A percentile compares a stretch with the other conserved stretches of the same genome.
phyloP scores from a whole-genome alignment of 2,329 filamentous ascomycete species.

The Calonectria montana region DNA sequence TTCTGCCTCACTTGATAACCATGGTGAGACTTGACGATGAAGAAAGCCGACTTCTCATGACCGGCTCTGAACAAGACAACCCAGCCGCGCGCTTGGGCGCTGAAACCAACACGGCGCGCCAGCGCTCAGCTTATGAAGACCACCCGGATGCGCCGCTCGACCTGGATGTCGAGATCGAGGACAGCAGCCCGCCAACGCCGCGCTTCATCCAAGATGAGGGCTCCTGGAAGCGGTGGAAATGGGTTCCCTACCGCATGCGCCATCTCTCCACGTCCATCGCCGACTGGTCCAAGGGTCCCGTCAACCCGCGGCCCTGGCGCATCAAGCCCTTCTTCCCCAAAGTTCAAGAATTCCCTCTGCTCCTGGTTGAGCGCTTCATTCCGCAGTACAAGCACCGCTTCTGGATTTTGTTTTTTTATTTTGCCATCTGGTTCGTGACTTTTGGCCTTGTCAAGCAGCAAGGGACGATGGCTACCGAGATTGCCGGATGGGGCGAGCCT shows the following conservation, averaged over 20 bases:
- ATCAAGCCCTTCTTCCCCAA: conserved; percentile 72
- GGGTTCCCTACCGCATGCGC: conserved; percentile 68
- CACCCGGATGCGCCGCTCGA: conserved; percentile 58
- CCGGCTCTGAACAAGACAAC: conserved; percentile 46
- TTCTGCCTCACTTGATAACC: conserved; percentile 16
- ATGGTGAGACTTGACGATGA: conserved; percentile 49
- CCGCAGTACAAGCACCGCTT: conserved; percentile 69
- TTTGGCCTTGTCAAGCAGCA: conserved; percentile 77
- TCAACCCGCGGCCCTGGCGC: conserved; percentile 57
- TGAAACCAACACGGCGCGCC: conserved; percentile 26
- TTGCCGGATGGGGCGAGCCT: conserved; percentile 76
- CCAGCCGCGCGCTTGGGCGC: conserved; percentile 38
- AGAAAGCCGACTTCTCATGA: conserved; percentile 55
- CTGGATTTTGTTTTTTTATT: conserved; percentile 68
- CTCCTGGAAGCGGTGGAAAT: conserved; percentile 61
- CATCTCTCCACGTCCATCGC: conserved; percentile 55
- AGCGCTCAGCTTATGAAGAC: conserved; percentile 24
- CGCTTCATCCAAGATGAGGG: conserved; percentile 69
- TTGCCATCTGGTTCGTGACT: conserved; percentile 74
- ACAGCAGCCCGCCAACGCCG: conserved; percentile 60
- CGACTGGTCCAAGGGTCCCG: conserved; percentile 67
- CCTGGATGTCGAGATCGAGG: conserved; percentile 55
- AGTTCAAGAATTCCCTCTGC: conserved; percentile 75
- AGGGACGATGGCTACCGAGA: conserved; percentile 68
- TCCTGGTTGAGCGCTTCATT: conserved; percentile 70